Percentiles rank a stretch among this genome's conserved stretches.
These are phyloP conservation scores for Aureobasidium sp. DNA, from an alignment of 2,329 filamentous ascomycete species.

Conservation along the genomic window DNA sequence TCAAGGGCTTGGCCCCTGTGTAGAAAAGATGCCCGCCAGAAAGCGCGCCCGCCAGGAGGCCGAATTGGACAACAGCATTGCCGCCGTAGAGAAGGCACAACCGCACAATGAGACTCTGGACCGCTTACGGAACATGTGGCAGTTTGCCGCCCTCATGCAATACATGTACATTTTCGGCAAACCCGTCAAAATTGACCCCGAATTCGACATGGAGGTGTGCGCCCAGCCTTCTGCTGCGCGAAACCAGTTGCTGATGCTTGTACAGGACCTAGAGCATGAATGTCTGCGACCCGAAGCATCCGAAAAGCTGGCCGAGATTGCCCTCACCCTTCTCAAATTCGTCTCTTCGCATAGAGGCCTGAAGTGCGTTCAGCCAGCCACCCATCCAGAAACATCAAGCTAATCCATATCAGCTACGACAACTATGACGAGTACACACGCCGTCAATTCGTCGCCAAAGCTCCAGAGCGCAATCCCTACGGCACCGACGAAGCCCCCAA, in stretches of 20 bases:
- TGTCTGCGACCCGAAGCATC: constrained; percentile 72
- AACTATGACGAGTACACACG: constrained; percentile 91
- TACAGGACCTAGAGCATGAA: constrained; percentile 78
- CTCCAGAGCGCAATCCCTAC: constrained; percentile 74
- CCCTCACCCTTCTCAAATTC: constrained; percentile 80
- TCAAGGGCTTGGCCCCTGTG: constrained; percentile 13
- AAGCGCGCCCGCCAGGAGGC: constrained; percentile 51
- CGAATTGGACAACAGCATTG: constrained; percentile 33
- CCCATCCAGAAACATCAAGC: not conserved
- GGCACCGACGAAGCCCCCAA: constrained; percentile 65
- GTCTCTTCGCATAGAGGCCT: constrained; percentile 89
- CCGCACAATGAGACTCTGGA: constrained; percentile 45
- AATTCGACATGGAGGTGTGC: constrained; percentile 80
- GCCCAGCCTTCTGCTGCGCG: no score
- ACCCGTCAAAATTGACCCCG: constrained; percentile 81
- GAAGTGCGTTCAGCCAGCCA: constrained; percentile 55
- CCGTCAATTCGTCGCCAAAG: constrained; percentile 79
- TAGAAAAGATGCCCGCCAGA: constrained; percentile 44
- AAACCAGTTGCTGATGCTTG: constrained; percentile 25
- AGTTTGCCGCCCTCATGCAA: constrained; percentile 89
- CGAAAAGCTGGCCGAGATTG: constrained; percentile 69
- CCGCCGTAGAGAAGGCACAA: constrained; percentile 13
- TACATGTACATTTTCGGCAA: constrained; percentile 89
- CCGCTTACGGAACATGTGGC: constrained; percentile 82
- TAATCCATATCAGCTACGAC: constrained; percentile 53